Evolutionary conservation across 2,329 filamentous ascomycete genomes (phyloP).

Genomic region (Calonectria pteridis): DNA sequence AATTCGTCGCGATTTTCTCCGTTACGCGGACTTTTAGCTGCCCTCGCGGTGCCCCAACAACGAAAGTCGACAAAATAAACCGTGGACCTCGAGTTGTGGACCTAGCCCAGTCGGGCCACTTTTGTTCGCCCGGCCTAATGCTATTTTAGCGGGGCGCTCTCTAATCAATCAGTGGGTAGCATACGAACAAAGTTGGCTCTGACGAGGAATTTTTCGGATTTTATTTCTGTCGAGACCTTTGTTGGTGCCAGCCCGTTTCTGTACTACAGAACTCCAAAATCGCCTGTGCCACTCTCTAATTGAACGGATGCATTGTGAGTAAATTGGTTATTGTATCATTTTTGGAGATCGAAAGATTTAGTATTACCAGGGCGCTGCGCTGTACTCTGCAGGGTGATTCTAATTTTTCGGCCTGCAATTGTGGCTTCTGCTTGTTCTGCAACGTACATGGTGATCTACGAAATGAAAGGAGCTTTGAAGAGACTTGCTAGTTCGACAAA

Average conservation of each 20-base stretch:
- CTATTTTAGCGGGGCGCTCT: neutral
- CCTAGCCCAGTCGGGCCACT: neutral
- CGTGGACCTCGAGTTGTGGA: neutral
- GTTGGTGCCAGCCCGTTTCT: neutral
- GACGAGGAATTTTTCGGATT: neutral
- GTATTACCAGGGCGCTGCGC: too few species aligned
- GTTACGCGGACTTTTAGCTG: neutral
- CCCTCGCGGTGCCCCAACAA: neutral
- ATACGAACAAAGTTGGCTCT: neutral
- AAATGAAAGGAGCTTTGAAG: neutral
- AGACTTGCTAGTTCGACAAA: neutral
- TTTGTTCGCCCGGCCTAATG: neutral
- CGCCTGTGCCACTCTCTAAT: neutral
- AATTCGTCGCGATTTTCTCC: neutral
- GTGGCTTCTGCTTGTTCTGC: neutral
- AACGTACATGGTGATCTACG: neutral
- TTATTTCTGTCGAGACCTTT: neutral
- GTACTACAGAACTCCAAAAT: neutral
- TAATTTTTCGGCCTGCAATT: neutral
- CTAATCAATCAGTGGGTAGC: conserved; percentile 6
- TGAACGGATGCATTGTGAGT: neutral
- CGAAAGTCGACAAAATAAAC: neutral
- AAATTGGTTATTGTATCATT: neutral
- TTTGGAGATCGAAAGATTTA: neutral
- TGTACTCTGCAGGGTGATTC: neutral